Evolutionary conservation across 352 stramenopile species (phyloP).

Genomic region (Paralagenidium karlingii): DNA sequence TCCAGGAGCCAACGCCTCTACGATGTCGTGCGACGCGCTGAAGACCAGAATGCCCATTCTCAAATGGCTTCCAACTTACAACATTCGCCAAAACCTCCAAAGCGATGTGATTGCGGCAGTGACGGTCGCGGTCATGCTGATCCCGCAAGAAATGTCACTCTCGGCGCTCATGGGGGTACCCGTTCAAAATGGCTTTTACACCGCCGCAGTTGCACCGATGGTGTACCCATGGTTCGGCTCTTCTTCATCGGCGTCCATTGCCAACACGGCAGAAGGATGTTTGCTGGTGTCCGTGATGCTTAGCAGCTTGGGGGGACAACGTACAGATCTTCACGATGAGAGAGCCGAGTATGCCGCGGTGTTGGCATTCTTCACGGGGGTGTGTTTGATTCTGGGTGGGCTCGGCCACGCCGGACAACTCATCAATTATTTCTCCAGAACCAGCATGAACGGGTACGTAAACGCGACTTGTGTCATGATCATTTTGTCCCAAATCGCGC

Average conservation of each 20-base stretch:
- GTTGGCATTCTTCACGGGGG: conserved; percentile 48
- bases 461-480: conserved; percentile 53
- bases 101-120: conserved; percentile 57
- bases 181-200: conserved; percentile 58
- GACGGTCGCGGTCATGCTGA: conserved; percentile 83
- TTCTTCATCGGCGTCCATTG: conserved; percentile 41
- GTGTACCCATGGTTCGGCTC: conserved; percentile 63
- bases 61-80: conserved; percentile 55
- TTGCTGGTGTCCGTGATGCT: conserved; percentile 51
- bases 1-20: no score
- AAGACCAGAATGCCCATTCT: conserved; percentile 68
- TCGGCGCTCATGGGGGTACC: conserved; percentile 80
- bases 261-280: conserved; percentile 50
- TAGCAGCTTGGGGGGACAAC: conserved; percentile 24
- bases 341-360: conserved; percentile 46
- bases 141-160: conserved; percentile 88
- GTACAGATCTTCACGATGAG: conserved; percentile 38
- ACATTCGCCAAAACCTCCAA: conserved; percentile 43
- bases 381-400: conserved; percentile 38
- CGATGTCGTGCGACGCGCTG: no score
- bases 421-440: conserved; percentile 58
- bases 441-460: conserved; percentile 62
- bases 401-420: conserved; percentile 43
- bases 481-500: conserved; percentile 43
- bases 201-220: conserved; percentile 53